Evolutionary conservation across 164 flowering plant species (phyloP).

Genomic region (Brasenia schreberi): DNA sequence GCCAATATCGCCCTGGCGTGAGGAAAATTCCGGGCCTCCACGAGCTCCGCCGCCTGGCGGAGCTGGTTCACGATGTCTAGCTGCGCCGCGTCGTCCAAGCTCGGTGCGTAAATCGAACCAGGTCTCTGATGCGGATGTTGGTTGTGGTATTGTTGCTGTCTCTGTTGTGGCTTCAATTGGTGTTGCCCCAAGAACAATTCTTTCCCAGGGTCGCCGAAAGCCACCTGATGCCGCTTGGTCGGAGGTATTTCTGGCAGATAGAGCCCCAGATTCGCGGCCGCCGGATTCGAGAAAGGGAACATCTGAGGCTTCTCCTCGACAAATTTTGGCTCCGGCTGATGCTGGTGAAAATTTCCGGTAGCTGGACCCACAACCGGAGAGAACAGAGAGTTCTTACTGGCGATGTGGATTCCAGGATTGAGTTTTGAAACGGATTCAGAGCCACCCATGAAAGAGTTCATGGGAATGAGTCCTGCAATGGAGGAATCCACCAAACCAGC

Average conservation of each 20-base stretch:
- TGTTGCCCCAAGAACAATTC: slow-evolving; percentile 19
- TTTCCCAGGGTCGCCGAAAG: slow-evolving; percentile 31
- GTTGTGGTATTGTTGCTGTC: not conserved
- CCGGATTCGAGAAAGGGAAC: not conserved
- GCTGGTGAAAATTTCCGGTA: slow-evolving; percentile 17
- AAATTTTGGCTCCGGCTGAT: slow-evolving; percentile 15
- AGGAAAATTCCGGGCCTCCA: slow-evolving; percentile 62
- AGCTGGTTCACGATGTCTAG: slow-evolving; percentile 57
- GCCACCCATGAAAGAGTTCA: not conserved
- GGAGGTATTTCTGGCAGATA: not conserved
- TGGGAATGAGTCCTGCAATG: not conserved
- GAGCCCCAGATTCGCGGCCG: not conserved
- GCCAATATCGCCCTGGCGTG: slow-evolving; percentile 99
- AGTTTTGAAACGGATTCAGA: not conserved
- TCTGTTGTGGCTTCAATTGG: not conserved
- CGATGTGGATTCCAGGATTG: not conserved
- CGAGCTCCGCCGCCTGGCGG: slow-evolving; percentile 75
- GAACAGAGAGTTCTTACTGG: not conserved
- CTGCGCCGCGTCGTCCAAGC: slow-evolving; percentile 8
- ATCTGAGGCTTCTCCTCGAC: slow-evolving; percentile 51
- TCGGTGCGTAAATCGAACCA: not conserved
- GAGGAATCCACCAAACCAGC: not conserved
- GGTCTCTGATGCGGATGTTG: slow-evolving; percentile 18
- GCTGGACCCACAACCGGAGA: slow-evolving; percentile 6
- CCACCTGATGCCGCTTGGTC: not conserved